A percentile compares a stretch with the other conserved stretches of the same genome.
These are phyloP conservation scores for Kregervanrija delftensis DNA, from an alignment of 805 yeast species.

Conservation along the genomic window DNA sequence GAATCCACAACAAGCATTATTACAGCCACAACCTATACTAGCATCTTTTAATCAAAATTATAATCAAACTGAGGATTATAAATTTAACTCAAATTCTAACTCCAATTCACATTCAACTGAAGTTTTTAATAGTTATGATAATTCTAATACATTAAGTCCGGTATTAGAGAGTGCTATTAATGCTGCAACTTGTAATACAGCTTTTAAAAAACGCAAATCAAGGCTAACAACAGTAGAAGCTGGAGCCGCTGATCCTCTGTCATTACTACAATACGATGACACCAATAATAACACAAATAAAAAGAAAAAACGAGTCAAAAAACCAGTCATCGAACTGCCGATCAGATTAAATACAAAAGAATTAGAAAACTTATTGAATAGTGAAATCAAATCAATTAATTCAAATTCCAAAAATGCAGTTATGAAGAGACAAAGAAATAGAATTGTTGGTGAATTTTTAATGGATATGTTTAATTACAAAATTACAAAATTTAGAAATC, in stretches of 20 bases:
- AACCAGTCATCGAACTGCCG: conserved; percentile 11
- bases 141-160: too few relatives aligned
- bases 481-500: conserved; percentile 11
- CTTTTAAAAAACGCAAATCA: background rate
- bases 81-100: too few relatives aligned
- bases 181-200: too few relatives aligned
- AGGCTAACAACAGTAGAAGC: conserved; percentile 8
- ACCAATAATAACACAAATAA: conserved; percentile 1
- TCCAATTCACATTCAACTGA: too few relatives aligned
- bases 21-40: too few relatives aligned
- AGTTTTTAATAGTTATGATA: too few relatives aligned
- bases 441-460: conserved; percentile 21
- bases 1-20: too few relatives aligned
- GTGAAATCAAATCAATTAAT: conserved; percentile 18
- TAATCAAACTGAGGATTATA: too few relatives aligned
- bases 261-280: conserved; percentile 3
- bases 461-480: conserved; percentile 19
- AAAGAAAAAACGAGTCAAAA: conserved; percentile 6
- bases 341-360: conserved; percentile 13
- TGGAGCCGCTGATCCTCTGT: conserved; percentile 5
- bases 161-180: too few relatives aligned
- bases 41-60: too few relatives aligned
- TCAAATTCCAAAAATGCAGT: conserved; percentile 20
- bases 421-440: conserved; percentile 20
- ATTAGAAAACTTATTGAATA: conserved; percentile 18